Percentiles rank a stretch among this genome's conserved stretches.
phyloP scores from a whole-genome alignment of 1,284 basidiomycete genomes.

The Rhodotorula sp. region DNA sequence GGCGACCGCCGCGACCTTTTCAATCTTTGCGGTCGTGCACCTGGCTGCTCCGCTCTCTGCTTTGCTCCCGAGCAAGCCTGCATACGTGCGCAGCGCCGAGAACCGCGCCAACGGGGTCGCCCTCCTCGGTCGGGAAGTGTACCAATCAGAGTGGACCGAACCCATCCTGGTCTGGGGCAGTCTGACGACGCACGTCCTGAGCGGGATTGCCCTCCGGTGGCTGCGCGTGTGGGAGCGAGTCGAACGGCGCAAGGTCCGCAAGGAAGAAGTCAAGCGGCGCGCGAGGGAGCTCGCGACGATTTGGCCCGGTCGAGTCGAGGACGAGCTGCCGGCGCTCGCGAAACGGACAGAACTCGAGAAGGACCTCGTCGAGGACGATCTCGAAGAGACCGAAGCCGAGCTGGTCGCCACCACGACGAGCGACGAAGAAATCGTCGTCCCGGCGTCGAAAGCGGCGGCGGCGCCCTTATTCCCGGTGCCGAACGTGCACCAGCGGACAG shows the following conservation, averaged over 20 bases:
- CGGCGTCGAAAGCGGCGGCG: not conserved
- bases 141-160: slow-evolving; percentile 40
- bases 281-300: slow-evolving; percentile 9
- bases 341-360: not conserved
- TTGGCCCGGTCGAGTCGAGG: not conserved
- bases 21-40: slow-evolving; percentile 40
- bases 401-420: slow-evolving; percentile 14
- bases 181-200: slow-evolving; percentile 32
- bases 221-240: slow-evolving; percentile 12
- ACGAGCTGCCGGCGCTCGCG: not conserved
- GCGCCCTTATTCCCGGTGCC: not conserved
- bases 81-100: slow-evolving; percentile 20
- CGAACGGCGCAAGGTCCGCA: slow-evolving; percentile 21
- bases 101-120: slow-evolving; percentile 35
- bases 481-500: slow-evolving; percentile 35
- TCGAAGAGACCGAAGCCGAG: slow-evolving; percentile 14
- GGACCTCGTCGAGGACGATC: slow-evolving; percentile 15
- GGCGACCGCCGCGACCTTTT: slow-evolving; percentile 35
- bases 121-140: slow-evolving; percentile 41
- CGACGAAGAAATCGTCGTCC: slow-evolving; percentile 26
- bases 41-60: slow-evolving; percentile 36
- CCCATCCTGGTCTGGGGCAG: slow-evolving; percentile 39
- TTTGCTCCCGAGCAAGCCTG: slow-evolving; percentile 17
- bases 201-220: slow-evolving; percentile 28
- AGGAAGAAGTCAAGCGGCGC: slow-evolving; percentile 9